Base-by-base conservation (phyloP, 345 rosid genomes). In the Punica granatum region DNA sequence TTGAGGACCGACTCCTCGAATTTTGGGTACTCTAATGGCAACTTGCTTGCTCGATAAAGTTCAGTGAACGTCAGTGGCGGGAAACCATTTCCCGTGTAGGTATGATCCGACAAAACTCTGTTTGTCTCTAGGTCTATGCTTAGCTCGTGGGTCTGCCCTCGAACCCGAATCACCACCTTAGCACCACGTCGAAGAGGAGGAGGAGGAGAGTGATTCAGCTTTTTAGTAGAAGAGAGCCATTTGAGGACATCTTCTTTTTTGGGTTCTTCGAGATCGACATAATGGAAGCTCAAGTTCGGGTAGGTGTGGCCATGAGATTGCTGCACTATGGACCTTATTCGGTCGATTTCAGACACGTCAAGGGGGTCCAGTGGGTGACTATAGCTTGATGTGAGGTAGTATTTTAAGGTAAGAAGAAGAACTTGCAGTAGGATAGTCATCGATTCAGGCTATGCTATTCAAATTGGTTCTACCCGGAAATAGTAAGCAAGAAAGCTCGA, bases 361-460 rank as follows among this genome's bases (percentile, higher is more conserved):
- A 88, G 81, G 43, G 94, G 90, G 69, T 88, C 92, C 32, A 88
- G 79, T 36, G 94, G 94, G 73, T 90, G 92, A 73, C 75, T 74
- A 33, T n/a, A 31, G 67, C 53, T 42, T 2, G 25, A 42, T 21
- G 7, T 16, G 56, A 41, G 42, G 56, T 14, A 65, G 56, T 54
- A 65, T 25, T 18, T 42, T 16, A 39, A 41, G 32, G 35, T 28
- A 46, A 44, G 30, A 65, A 15, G 31, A 64, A 64, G 49, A 7
- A 37, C 15, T 39, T n/a, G 49, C 67, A 23, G 2, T n/a, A 41
- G 28, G 32, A 23, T 39, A 28, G 21, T 64, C 67, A 64, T 35
- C 1, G 49, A 10, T 14, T 41, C 33, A 21, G 54, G 12, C 30
- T 31, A 35, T 2, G 68, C 23, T 26, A 43, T 26, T 30, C 53